These are phyloP conservation scores for Penicillium sp. DNA, from an alignment of 2,329 filamentous ascomycete species.

Conservation along the genomic window DNA sequence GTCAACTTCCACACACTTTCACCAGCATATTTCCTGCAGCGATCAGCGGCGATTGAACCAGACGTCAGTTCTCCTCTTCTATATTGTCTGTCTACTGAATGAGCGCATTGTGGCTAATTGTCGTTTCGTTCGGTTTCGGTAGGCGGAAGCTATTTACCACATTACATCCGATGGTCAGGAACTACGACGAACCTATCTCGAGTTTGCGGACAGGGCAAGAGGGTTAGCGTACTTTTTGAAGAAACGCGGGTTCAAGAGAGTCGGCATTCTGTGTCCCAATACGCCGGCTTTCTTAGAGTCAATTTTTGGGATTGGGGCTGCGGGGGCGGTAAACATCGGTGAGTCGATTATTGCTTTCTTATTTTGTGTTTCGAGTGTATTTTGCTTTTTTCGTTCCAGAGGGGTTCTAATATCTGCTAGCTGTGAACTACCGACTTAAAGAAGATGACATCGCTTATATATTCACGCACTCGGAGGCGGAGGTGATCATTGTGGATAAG, in stretches of 20 bases:
- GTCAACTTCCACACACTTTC: no score
- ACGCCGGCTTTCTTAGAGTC: slow-evolving; percentile 89
- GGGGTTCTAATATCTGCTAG: slow-evolving; percentile 27
- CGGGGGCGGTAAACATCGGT: slow-evolving; percentile 67
- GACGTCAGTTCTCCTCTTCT: no score
- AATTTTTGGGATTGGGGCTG: slow-evolving; percentile 77
- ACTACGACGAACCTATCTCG: no score
- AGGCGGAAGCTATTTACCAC: slow-evolving; percentile 64
- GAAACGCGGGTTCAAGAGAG: slow-evolving; percentile 62
- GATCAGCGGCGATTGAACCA: no score
- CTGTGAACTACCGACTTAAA: slow-evolving; percentile 66
- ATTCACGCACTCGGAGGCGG: slow-evolving; percentile 75
- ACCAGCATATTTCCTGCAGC: no score
- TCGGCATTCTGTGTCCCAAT: slow-evolving; percentile 82
- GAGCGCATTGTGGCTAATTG: no score
- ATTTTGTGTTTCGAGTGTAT: no score
- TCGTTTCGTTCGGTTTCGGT: no score
- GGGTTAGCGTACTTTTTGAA: slow-evolving; percentile 81
- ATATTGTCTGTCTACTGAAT: no score
- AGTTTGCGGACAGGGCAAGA: slow-evolving; percentile 74
- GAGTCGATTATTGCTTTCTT: slow-evolving; percentile 1
- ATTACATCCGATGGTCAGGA: no score
- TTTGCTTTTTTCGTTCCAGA: no score
- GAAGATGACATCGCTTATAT: slow-evolving; percentile 83
- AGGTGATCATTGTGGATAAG: slow-evolving; percentile 74